Evolutionary conservation across 768 basidiomycete species (phyloP).

Genomic region (Leccinum ochraceum): DNA sequence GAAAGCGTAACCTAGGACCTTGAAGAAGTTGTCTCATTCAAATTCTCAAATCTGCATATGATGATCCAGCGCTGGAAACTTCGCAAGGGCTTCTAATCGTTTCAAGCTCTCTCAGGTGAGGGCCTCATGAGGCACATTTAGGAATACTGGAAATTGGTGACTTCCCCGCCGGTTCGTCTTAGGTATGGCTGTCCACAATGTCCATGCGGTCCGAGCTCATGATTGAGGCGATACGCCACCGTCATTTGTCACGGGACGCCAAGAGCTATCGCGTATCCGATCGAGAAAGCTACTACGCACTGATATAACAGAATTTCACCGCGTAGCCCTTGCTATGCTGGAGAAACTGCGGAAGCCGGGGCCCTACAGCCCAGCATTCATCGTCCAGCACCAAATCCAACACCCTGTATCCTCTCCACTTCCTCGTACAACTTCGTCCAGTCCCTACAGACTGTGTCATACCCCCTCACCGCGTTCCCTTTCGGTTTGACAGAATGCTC

Average conservation of each 20-base stretch:
- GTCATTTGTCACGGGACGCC: not conserved
- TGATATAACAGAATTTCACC: not conserved
- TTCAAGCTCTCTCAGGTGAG: not conserved
- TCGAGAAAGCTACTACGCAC: not conserved
- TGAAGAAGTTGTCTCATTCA: not conserved
- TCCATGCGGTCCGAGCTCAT: not conserved
- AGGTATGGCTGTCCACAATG: not conserved
- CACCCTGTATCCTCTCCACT: constrained; percentile 12
- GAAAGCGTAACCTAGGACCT: not conserved
- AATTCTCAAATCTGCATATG: not conserved
- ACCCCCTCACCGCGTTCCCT: constrained; percentile 12
- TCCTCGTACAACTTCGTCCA: constrained; percentile 16
- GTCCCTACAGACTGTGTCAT: constrained; percentile 14
- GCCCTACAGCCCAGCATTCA: too few relatives aligned
- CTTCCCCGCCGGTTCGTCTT: not conserved
- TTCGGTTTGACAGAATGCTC: constrained; percentile 14
- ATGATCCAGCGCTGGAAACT: not conserved
- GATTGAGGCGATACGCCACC: not conserved
- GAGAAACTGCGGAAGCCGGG: too few relatives aligned
- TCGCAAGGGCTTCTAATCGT: not conserved
- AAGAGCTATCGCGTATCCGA: not conserved
- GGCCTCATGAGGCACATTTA: not conserved
- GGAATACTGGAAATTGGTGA: not conserved
- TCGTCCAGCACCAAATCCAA: not conserved
- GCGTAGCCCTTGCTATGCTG: not conserved